These are phyloP conservation scores for Afroboletus lepidellus DNA, from an alignment of 1,284 basidiomycete genomes.

Conservation along the genomic window DNA sequence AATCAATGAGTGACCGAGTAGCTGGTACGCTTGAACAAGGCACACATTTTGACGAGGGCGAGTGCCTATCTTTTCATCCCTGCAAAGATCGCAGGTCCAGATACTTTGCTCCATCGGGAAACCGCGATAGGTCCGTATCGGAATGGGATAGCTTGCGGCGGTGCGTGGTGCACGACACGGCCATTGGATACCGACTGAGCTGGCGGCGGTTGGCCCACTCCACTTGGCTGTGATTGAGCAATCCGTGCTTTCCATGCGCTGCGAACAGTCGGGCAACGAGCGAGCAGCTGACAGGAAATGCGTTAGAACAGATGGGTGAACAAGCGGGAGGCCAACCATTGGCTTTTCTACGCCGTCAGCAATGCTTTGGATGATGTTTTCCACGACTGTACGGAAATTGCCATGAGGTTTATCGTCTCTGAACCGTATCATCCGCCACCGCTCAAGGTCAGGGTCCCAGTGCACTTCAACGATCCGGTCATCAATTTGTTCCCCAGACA, in stretches of 20 bases:
- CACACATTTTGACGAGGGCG: slow-evolving; percentile 5
- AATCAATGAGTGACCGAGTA: background rate
- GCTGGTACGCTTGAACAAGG: slow-evolving; percentile 7
- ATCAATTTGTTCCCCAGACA: slow-evolving; percentile 83
- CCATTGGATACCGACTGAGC: slow-evolving; percentile 24
- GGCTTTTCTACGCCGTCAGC: slow-evolving; percentile 89
- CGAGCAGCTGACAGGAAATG: slow-evolving; percentile 52
- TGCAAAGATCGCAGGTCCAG: slow-evolving; percentile 56
- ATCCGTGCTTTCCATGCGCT: slow-evolving; percentile 64
- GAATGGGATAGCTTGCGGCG: slow-evolving; percentile 37
- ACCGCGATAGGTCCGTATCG: slow-evolving; percentile 63
- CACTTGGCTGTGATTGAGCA: slow-evolving; percentile 30
- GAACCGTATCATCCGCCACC: slow-evolving; percentile 90
- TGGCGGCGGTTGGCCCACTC: slow-evolving; percentile 12
- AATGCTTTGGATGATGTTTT: slow-evolving; percentile 85
- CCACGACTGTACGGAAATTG: slow-evolving; percentile 81
- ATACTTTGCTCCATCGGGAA: slow-evolving; percentile 70
- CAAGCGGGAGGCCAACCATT: slow-evolving; percentile 48
- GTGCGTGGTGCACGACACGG: slow-evolving; percentile 18
- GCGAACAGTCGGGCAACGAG: slow-evolving; percentile 57
- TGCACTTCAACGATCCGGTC: slow-evolving; percentile 93
- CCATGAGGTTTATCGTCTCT: slow-evolving; percentile 89
- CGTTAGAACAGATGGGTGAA: slow-evolving; percentile 8
- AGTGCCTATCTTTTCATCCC: slow-evolving; percentile 61
- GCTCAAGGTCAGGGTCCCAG: slow-evolving; percentile 70